Evolutionary conservation across 345 rosid genomes (phyloP).

Genomic region (Rhodamnia argentea): DNA sequence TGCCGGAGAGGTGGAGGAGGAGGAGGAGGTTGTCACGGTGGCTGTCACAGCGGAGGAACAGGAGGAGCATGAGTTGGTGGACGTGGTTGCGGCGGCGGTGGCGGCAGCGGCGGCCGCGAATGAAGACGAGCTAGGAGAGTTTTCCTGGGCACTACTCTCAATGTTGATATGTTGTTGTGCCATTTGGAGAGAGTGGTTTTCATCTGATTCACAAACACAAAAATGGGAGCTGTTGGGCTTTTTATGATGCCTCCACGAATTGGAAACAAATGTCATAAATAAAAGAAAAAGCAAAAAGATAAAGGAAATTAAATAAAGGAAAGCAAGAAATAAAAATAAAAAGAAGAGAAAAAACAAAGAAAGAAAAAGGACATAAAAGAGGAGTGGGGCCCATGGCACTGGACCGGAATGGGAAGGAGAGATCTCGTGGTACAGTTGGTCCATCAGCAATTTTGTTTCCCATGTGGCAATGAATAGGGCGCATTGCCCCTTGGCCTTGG

Average conservation of each 20-base stretch:
- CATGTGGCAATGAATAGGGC: background rate
- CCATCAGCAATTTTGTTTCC: background rate
- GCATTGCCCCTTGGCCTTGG: background rate
- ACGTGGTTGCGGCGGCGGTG: background rate
- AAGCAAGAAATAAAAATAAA: background rate
- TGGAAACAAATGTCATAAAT: background rate
- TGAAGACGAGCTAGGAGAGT: constrained; percentile 7
- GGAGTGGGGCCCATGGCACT: background rate
- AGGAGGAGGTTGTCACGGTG: background rate
- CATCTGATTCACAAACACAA: background rate
- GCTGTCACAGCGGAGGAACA: constrained; percentile 38
- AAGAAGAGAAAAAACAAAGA: too few relatives aligned
- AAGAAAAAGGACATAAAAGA: background rate
- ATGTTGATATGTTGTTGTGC: constrained; percentile 32
- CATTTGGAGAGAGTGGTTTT: constrained; percentile 7
- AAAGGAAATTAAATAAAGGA: background rate
- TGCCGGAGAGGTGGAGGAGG: background rate
- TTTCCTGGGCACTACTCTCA: constrained; percentile 13
- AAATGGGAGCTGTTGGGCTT: constrained; percentile 7
- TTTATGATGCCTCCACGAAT: constrained; percentile 1
- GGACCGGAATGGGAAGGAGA: background rate
- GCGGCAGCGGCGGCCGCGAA: background rate
- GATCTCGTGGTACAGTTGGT: background rate
- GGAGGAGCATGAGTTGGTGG: background rate
- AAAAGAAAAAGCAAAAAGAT: background rate